phyloP scores from a whole-genome alignment of 2,329 filamentous ascomycete species.

The Periconia macrospinosa region DNA sequence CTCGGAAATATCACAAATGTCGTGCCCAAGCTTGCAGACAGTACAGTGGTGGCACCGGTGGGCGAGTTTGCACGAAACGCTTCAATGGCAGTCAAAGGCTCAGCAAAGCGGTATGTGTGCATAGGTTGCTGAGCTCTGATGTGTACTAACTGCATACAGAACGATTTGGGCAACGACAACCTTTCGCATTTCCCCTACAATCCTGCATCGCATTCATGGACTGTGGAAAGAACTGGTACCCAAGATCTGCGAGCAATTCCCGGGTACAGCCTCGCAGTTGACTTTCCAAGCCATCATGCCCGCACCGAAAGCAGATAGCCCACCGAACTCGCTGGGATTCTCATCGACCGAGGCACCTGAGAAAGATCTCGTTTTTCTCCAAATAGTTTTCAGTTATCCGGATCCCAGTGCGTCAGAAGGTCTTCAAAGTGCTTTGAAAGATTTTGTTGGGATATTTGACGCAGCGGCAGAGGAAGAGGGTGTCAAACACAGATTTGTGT shows the following conservation, averaged over 20 bases:
- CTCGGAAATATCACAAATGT: slow-evolving; percentile 15
- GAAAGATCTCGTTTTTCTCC: slow-evolving; percentile 21
- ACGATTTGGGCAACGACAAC: slow-evolving; percentile 30
- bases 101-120: slow-evolving; percentile 11
- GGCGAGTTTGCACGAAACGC: slow-evolving; percentile 25
- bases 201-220: slow-evolving; percentile 19
- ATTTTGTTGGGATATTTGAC: slow-evolving; percentile 21
- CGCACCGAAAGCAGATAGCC: slow-evolving; percentile 11
- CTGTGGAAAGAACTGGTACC: slow-evolving; percentile 21
- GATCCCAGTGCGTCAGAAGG: slow-evolving; percentile 14
- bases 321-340: slow-evolving; percentile 25
- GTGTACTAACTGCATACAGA: slow-evolving; percentile 3
- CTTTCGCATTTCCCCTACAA: slow-evolving; percentile 19
- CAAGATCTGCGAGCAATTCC: slow-evolving; percentile 15
- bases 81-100: slow-evolving; percentile 12
- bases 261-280: slow-evolving; percentile 14
- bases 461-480: slow-evolving; percentile 18
- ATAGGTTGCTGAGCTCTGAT: not conserved
- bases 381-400: slow-evolving; percentile 25
- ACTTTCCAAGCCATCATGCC: slow-evolving; percentile 26
- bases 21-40: slow-evolving; percentile 18
- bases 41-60: slow-evolving; percentile 16
- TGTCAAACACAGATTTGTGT: slow-evolving; percentile 18
- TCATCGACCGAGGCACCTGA: slow-evolving; percentile 7
- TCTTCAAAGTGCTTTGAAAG: slow-evolving; percentile 18